Evolutionary conservation across 108 stramenopile genomes (phyloP).

Genomic region (Parietichytrium sp.): DNA sequence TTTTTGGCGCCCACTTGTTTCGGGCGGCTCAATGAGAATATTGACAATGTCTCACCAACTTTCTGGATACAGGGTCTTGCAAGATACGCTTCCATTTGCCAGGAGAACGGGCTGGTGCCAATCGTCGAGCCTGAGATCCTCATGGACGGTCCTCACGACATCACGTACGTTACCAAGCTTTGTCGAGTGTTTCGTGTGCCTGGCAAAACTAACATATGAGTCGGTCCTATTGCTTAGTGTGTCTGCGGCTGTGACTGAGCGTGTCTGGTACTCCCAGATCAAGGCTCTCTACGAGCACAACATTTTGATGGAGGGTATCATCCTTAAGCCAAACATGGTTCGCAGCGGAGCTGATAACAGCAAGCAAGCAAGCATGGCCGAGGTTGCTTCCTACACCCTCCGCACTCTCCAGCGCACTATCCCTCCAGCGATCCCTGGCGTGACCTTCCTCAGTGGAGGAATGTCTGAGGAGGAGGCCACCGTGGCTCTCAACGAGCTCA

Average conservation of each 20-base stretch:
- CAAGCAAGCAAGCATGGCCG: slow-evolving; percentile 64
- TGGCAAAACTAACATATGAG: too few relatives aligned
- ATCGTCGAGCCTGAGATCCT: slow-evolving; percentile 91
- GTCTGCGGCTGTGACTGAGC: slow-evolving; percentile 61
- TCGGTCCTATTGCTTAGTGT: too few relatives aligned
- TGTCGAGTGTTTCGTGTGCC: too few relatives aligned
- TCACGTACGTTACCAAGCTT: too few relatives aligned
- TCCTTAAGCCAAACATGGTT: slow-evolving; percentile 86
- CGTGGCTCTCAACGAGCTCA: slow-evolving; percentile 74
- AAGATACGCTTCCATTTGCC: slow-evolving; percentile 83
- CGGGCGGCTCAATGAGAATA: too few relatives aligned
- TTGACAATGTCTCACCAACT: too few relatives aligned
- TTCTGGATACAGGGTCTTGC: slow-evolving; percentile 81
- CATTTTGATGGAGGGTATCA: slow-evolving; percentile 78
- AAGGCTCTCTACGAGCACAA: slow-evolving; percentile 84
- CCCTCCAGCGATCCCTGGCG: slow-evolving; percentile 78
- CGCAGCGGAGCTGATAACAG: slow-evolving; percentile 74
- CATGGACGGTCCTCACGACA: slow-evolving; percentile 66
- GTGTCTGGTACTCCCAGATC: slow-evolving; percentile 63
- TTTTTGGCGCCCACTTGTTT: too few relatives aligned
- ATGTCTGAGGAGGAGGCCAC: slow-evolving; percentile 79
- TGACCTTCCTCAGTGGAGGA: slow-evolving; percentile 82
- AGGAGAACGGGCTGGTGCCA: slow-evolving; percentile 81
- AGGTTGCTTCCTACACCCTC: slow-evolving; percentile 76
- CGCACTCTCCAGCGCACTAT: slow-evolving; percentile 74